Evolutionary conservation across 2,329 filamentous ascomycete genomes (phyloP).

Genomic region (Claviceps paspali): DNA sequence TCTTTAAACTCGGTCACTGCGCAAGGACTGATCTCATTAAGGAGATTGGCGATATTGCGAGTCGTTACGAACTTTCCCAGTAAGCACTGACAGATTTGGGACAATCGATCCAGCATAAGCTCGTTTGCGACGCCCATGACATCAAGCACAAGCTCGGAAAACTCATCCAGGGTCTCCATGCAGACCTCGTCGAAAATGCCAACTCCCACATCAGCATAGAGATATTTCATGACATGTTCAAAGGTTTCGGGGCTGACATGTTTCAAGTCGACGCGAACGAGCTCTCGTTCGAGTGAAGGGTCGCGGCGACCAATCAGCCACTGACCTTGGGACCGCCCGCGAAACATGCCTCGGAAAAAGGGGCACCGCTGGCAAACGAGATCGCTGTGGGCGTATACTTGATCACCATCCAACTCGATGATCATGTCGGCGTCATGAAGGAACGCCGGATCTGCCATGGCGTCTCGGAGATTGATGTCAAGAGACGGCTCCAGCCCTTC

Average conservation of each 20-base stretch:
- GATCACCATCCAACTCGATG: conserved; percentile 62
- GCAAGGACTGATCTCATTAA: conserved; percentile 77
- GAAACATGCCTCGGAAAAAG: conserved; percentile 82
- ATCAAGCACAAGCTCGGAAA: conserved; percentile 79
- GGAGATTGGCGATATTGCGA: conserved; percentile 69
- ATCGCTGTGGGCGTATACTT: conserved; percentile 58
- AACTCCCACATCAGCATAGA: conserved; percentile 71
- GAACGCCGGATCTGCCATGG: conserved; percentile 52
- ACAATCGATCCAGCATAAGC: conserved; percentile 82
- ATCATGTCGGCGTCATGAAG: conserved; percentile 69
- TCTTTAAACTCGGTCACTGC: conserved; percentile 77
- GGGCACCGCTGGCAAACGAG: conserved; percentile 73
- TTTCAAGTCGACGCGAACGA: conserved; percentile 61
- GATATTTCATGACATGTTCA: conserved; percentile 57
- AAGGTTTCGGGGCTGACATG: conserved; percentile 66
- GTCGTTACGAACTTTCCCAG: conserved; percentile 74
- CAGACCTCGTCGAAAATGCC: conserved; percentile 71
- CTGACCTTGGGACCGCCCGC: conserved; percentile 68
- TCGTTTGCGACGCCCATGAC: conserved; percentile 86
- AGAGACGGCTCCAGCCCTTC: conserved; percentile 47
- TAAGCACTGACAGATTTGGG: conserved; percentile 74
- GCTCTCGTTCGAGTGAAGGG: conserved; percentile 18
- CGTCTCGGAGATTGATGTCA: conserved; percentile 53
- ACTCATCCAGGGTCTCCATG: conserved; percentile 59
- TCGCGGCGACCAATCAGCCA: conserved; percentile 66